Evolutionary conservation across 441 rosid species (phyloP), one percentile per base, ranked within the genome.

Genomic region (Euphorbia celastroides): DNA sequence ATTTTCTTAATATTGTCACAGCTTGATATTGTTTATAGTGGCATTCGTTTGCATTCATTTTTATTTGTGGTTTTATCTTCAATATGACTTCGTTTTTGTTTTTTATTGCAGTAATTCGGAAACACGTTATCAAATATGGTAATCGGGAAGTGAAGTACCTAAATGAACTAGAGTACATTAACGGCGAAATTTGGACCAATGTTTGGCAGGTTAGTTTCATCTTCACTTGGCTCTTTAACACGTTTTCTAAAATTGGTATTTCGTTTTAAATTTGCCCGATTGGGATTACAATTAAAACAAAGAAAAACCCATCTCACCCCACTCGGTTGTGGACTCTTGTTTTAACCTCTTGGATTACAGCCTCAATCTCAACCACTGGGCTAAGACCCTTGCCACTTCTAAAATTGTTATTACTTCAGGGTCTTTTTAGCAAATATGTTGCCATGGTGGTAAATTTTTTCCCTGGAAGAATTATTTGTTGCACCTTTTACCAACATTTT

Each of bases 121-220:
- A 84, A 68, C 74, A 84, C 30, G 72, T 67, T n/a, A 79, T 92
- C 74, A 86, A 72, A 77, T 92, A 82, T 73, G 70, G 80, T 69
- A 86, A 83, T 51, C 77, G 50, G 60, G 83, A 87, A 69, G 92
- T 95, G 17, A 85, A 72, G 59, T 75, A 75, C 81, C 89, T 95
- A 55, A 92, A 95, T 75, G 99, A 92, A 74, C 85, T 92, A 56
- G 99, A 94, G 80, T 92, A 80, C 72, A 68, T 94, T 62, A 75
- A 94, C 75, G 87, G 91, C 16, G 99, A 94, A 86, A 79, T 94
- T 46, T 94, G 99, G 99, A 96, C 97, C 7, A 94, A 94, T 61
- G 80, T 94, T 64, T 95, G 88, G 89, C 84, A 77, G 98, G 99
- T 95, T 81, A 42, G 60, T 3, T 68, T 72, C 31, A 36, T 79